Evolutionary conservation across 106 monocot genomes (phyloP), one percentile per base, ranked within the genome.

Genomic region (Narthecium ossifragum): DNA sequence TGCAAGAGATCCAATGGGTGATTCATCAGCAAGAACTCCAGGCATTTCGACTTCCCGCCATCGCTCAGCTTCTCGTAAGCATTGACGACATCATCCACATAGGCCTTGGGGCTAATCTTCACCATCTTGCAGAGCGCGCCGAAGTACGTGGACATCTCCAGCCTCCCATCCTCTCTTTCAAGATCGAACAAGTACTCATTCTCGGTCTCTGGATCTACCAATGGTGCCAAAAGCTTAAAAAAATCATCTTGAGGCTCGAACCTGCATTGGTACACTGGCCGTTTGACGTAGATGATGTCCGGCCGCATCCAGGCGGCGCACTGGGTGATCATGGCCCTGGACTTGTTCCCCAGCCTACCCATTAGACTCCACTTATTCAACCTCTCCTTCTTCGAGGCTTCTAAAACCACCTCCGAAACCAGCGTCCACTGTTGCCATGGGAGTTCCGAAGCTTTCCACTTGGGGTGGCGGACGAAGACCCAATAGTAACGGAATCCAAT

Each of bases 351-450:
- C 10, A 98, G 63, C 64, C 90, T 60, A 18, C 69, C 84, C 96
- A 98, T 90, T 34, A 98, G 58, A 62, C 57, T 86, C 96, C 90
- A 98, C 61, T 98, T 98, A 33, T 98, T 90, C n/a, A 83, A 40
- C 46, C 86, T 60, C 78, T 86, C 36, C 39, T 77, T 50, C 31
- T 50, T 59, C 4, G 65, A 33, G 15, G 83, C 78, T 47, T 90
- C 86, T 4, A 98, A 8, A 0, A 58, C 86, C 1, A 98, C 86
- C 73, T 98, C 96, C 0, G 79, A 63, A 5, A 67, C 90, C 28
- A 98, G 61, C 15, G 96, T 98, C 96, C 91, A 98, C 64, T 98
- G 96, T 66, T 90, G 61, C 87, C 84, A 91, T 3, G 96, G 81
- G 34, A 65, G 64, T 41, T 91, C 87, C 10, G 63, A 29, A 5